phyloP scores from a whole-genome alignment of 1,284 basidiomycete genomes.

The Cryptococcus hybrid region DNA sequence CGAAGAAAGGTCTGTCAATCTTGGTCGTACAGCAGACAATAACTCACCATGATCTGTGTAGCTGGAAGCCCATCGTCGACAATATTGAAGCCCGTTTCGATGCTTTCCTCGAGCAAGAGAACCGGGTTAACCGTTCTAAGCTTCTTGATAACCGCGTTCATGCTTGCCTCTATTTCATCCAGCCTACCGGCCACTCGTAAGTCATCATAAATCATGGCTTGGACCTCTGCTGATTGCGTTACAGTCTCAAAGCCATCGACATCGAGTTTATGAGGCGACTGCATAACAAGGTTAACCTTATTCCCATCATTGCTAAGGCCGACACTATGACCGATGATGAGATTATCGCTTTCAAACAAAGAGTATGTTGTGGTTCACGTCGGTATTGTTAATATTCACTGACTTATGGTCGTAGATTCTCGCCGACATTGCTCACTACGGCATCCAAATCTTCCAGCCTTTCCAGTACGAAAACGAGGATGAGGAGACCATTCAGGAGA shows the following conservation, averaged over 20 bases:
- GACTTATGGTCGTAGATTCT: slow-evolving; percentile 61
- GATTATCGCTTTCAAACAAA: slow-evolving; percentile 82
- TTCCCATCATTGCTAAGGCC: slow-evolving; percentile 94
- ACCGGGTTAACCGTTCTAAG: slow-evolving; percentile 75
- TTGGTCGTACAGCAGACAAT: not conserved
- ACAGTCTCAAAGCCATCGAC: slow-evolving; percentile 89
- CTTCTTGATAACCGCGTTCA: slow-evolving; percentile 54
- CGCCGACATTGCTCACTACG: slow-evolving; percentile 84
- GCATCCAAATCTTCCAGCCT: slow-evolving; percentile 94
- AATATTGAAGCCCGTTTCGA: slow-evolving; percentile 97
- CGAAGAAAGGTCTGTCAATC: slow-evolving; percentile 62
- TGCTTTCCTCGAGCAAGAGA: slow-evolving; percentile 95
- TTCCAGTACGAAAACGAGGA: slow-evolving; percentile 95
- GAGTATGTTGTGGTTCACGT: slow-evolving; percentile 57
- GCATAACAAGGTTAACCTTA: slow-evolving; percentile 94
- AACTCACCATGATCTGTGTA: slow-evolving; percentile 37
- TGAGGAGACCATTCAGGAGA: slow-evolving; percentile 92
- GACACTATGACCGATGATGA: slow-evolving; percentile 97
- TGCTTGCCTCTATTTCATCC: slow-evolving; percentile 92
- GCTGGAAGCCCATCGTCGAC: slow-evolving; percentile 96
- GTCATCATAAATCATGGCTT: slow-evolving; percentile 30
- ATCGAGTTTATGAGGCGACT: slow-evolving; percentile 96
- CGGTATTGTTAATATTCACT: not conserved
- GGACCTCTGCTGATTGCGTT: slow-evolving; percentile 2
- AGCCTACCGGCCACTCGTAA: slow-evolving; percentile 94